These are phyloP conservation scores for Exophiala oligosperma DNA, from an alignment of 2,329 filamentous ascomycete species.

Conservation along the genomic window DNA sequence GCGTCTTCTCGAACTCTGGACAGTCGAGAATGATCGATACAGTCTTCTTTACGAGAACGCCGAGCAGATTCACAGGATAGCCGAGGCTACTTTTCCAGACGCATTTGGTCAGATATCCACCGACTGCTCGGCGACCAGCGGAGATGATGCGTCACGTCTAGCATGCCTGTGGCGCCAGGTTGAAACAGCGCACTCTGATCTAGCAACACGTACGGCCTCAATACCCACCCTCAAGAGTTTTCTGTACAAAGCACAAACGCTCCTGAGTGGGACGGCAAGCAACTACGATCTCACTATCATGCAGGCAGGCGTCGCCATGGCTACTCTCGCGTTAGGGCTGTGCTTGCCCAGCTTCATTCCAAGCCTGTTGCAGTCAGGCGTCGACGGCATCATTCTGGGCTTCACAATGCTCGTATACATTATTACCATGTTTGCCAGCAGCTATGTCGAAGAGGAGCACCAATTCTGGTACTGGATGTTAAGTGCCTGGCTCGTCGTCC, in stretches of 20 bases:
- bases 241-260: slow-evolving; percentile 68
- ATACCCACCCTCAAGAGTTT: slow-evolving; percentile 47
- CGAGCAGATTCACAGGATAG: slow-evolving; percentile 73
- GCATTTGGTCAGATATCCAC: slow-evolving; percentile 40
- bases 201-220: background rate
- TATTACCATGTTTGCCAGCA: slow-evolving; percentile 95
- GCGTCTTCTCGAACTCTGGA: slow-evolving; percentile 77
- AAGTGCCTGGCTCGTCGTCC: slow-evolving; percentile 47
- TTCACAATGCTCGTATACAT: slow-evolving; percentile 65
- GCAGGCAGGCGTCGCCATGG: slow-evolving; percentile 43
- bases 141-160: slow-evolving; percentile 54
- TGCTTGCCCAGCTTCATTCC: slow-evolving; percentile 28
- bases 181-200: too few species aligned
- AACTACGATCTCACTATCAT: slow-evolving; percentile 79
- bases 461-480: slow-evolving; percentile 97
- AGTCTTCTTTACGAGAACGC: slow-evolving; percentile 76
- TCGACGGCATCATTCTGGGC: slow-evolving; percentile 41
- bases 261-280: slow-evolving; percentile 87
- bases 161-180: slow-evolving; percentile 67
- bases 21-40: slow-evolving; percentile 55
- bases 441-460: slow-evolving; percentile 97
- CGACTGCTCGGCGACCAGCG: slow-evolving; percentile 29
- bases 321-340: slow-evolving; percentile 32
- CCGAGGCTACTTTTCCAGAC: slow-evolving; percentile 68
- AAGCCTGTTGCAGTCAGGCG: slow-evolving; percentile 4